Conservation (phyloP, 345 rosid species). For the Eucalyptus marginata region DNA sequence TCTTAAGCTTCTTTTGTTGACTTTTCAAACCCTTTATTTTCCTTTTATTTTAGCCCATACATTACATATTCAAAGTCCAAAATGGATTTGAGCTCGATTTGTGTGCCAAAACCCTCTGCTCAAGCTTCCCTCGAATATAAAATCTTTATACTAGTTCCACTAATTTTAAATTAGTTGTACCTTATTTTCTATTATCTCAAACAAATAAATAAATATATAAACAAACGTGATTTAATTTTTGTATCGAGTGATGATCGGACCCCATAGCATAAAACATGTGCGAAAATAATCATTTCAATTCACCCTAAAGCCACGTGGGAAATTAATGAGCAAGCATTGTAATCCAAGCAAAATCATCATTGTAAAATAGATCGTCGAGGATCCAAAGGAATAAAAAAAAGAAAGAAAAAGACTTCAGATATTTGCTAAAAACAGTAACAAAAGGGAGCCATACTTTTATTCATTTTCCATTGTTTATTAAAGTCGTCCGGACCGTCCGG, state of each 20-base stretch:
- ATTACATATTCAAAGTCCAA: not conserved
- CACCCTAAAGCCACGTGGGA: not conserved
- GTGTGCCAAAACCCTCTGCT: not conserved
- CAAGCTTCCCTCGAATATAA: not conserved
- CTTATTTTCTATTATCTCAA: not conserved
- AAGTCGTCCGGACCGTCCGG: not conserved
- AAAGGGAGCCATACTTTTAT: not conserved
- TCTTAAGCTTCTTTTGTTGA: too few species aligned
- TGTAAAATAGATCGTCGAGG: not conserved
- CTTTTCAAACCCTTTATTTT: too few species aligned
- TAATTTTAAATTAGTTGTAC: too few species aligned
- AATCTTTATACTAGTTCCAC: not conserved
- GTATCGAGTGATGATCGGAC: not conserved
- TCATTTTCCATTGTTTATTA: too few species aligned
- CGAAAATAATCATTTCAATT: not conserved
- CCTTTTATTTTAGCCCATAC: too few species aligned
- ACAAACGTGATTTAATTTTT: not conserved
- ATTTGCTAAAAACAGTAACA: not conserved
- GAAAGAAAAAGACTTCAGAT: not conserved
- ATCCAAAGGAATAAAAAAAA: not conserved
- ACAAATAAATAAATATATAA: too few species aligned
- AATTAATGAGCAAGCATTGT: not conserved
- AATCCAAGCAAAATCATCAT: not conserved
- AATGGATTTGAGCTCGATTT: not conserved
- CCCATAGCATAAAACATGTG: not conserved